Evolutionary conservation across 352 stramenopile genomes (phyloP).

Genomic region (Globisporangium echinulatum): DNA sequence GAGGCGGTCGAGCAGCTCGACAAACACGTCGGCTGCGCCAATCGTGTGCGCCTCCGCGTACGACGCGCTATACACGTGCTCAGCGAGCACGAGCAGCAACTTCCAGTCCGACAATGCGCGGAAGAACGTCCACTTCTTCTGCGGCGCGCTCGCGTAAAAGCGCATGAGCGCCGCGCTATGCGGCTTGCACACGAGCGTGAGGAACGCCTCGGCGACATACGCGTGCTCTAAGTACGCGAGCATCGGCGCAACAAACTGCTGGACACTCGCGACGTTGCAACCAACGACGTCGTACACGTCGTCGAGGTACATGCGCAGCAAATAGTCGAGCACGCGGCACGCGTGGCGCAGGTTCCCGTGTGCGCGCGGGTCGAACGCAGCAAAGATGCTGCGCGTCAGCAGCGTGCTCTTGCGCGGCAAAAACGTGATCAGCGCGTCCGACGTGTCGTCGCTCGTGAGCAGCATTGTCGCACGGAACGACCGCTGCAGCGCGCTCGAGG

Average conservation of each 20-base stretch:
- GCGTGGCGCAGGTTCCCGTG: constrained; percentile 80
- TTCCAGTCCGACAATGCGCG: constrained; percentile 83
- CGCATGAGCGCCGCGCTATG: constrained; percentile 64
- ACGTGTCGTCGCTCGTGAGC: constrained; percentile 80
- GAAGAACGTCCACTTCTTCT: constrained; percentile 88
- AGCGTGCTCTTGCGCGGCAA: constrained; percentile 73
- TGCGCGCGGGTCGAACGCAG: constrained; percentile 62
- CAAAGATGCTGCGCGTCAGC: constrained; percentile 76
- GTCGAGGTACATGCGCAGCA: constrained; percentile 82
- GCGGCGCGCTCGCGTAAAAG: constrained; percentile 58
- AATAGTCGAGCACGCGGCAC: constrained; percentile 82
- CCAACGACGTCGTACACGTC: constrained; percentile 85
- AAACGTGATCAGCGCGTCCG: constrained; percentile 75
- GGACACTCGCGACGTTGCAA: constrained; percentile 42
- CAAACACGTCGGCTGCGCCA: constrained; percentile 82
- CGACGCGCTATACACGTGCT: constrained; percentile 64
- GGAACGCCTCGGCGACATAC: constrained; percentile 79
- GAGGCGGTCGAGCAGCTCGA: constrained; percentile 83
- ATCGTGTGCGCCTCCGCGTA: constrained; percentile 69
- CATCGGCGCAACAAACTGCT: constrained; percentile 84
- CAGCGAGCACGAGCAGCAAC: constrained; percentile 73
- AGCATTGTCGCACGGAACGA: constrained; percentile 88
- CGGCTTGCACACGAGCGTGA: constrained; percentile 85
- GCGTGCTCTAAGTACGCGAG: constrained; percentile 74
- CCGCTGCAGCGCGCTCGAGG: constrained; percentile 57